Percentiles rank a stretch among this genome's conserved stretches.
Conservation (phyloP, 371 early-diverging fungal species). For the Mortierella sp. region DNA sequence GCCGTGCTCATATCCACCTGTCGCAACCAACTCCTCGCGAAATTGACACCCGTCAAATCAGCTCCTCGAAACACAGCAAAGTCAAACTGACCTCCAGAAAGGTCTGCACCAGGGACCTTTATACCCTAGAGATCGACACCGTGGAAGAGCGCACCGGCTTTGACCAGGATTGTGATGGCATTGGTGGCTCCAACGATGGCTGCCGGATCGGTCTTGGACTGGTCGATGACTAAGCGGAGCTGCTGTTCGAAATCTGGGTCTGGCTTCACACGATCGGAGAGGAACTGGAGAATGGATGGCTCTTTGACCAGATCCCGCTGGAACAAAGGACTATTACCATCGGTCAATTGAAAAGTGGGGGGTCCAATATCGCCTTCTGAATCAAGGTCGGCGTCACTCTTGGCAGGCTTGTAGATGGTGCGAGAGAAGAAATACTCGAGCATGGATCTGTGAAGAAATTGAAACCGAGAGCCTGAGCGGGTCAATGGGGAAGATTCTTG, state of each 20-base stretch:
- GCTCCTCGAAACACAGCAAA: conserved; percentile 10
- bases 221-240: conserved; percentile 1
- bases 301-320: not conserved
- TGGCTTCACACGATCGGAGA: conserved; percentile 9
- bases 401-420: not conserved
- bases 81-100: conserved; percentile 12
- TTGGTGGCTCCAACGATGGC: conserved; percentile 6
- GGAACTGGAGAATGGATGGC: conserved; percentile 13
- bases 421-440: conserved; percentile 6
- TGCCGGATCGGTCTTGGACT: not conserved
- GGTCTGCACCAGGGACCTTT: conserved; percentile 12
- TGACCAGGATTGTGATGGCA: conserved; percentile 23
- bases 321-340: no score
- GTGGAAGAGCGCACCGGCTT: conserved; percentile 8
- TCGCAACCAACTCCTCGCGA: not conserved
- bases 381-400: not conserved
- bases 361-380: no score
- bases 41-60: not conserved
- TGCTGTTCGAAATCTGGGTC: conserved; percentile 7
- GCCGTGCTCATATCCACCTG: conserved; percentile 15
- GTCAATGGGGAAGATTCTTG: not conserved
- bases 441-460: conserved; percentile 15
- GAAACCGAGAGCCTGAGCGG: not conserved
- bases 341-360: no score
- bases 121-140: conserved; percentile 1